Evolutionary conservation across 371 early-diverging fungal genomes (phyloP), one percentile per base, ranked within the genome.

Genomic region (Mucor lusitanicus): DNA sequence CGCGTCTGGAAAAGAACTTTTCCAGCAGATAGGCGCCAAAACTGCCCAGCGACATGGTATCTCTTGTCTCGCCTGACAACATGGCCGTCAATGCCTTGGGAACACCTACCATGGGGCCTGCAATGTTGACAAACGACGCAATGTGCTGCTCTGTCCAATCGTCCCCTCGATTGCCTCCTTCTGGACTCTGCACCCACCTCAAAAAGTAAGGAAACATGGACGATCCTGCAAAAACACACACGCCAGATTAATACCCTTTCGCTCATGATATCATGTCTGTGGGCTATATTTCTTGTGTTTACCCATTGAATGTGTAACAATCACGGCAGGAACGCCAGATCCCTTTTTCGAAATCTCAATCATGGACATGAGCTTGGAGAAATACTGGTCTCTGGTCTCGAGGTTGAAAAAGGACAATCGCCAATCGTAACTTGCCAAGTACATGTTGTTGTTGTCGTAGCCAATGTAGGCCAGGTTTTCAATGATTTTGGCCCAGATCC

Each of bases 371-470:
- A 98, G 84, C 19, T 85, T 82, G 3, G 94, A 87, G 70, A 96
- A 97, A 70, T 90, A 96, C 30, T 79, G 76, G 74, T 98, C 98
- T 12, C 99, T 85, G 6, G 77, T 81, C 74, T 98, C 96, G 6
- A 97, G 80, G 59, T 95, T 93, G 19, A 76, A 67, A 59, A 92
- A 89, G 0, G 93, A 85, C 37, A 98, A 77, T 42, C 99, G 82
- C 97, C 98, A 98, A 78, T 98, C 97, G 73, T 95, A 98, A 0
- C 93, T 82, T 0, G 96, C 95, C 37, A 97, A 77, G 48, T 90
- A 82, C 90, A 96, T 93, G 65, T 89, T 93, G 68, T 90, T 92
- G 78, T 78, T 88, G 76, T 97, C 97, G 71, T 96, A 95, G 19
- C 96, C 97, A 44, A 97, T 85, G 0, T 87, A 89, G 0, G 95